Evolutionary conservation across 129 eudicot species (phyloP), one percentile per base, ranked within the genome.

Genomic region (Daucus carota): DNA sequence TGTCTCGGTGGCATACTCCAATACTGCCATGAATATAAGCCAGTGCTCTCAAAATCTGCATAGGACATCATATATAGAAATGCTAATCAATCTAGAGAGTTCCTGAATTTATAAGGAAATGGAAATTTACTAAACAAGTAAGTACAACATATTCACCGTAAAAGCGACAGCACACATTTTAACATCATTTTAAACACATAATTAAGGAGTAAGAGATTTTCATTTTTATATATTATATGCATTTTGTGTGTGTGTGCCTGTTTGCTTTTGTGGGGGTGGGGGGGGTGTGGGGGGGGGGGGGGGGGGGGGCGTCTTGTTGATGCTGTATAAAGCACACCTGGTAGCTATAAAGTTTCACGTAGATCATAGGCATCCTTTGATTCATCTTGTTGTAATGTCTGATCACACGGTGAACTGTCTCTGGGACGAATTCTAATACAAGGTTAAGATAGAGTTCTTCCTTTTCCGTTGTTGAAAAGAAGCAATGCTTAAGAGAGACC

Each of bases 1-100:
- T 92, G 80, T 92, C 97, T 74, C 97, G 84, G 88, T 92, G 97
- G 74, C 97, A 92, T 72, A 92, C 97, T 76, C 92, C 92, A 75
- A 92, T 86, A 75, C 88, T 84, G 17, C 89, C 88, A 85, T 92
- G 97, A 84, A 89, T 89, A 81, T 92, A 92, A 54, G 92, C 88
- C 81, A 92, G 76, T 66, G 96, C 90, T 82, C 97, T 81, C 44
- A 90, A 87, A 47, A 90, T 90, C 96, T 90, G 92, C 75, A 72
- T 47, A 54, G 57, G 18, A 40, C 29, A 57, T 14, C 75, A 52
- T 36, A 41, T 10, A 28, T 0, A 54, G 22, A 68, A 70, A 68
- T 41, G 62, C 46, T 8, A 29, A 13, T 63, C 43, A 76, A 72
- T 63, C 13, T 18, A 45, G 4, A 29, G 44, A 72, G 9, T 16